Base-by-base conservation (phyloP, 2,329 filamentous ascomycete species). In the Penicillium hordei region DNA sequence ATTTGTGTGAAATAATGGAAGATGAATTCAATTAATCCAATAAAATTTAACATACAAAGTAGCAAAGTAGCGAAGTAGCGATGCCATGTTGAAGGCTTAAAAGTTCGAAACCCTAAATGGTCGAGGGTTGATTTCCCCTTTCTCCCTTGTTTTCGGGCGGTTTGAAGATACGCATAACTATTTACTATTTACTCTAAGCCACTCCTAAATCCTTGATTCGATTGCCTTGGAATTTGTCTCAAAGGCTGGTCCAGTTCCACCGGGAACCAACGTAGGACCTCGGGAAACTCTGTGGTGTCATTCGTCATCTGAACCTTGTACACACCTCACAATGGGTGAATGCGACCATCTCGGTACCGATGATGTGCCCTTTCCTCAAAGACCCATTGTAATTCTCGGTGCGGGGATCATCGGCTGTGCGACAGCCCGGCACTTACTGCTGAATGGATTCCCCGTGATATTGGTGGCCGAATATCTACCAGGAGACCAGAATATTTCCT, bases 391-490 rank as follows among this genome's bases (percentile, higher is more conserved):
- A 31, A 72, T 76, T 27, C 62, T 76, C 1, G 73, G 74, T n/a
- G 73, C 72, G 19, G 74, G 74, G 2, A 75, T 76, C 42, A 76
- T 76, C 29, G 74, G 74, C n/a, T 76, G 73, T 61, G 69, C 74
- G 4, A 60, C 73, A 2, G 73, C 74, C 7, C 66, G 68, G 23
- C 72, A 74, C 55, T 63, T 76, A 10, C 61, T 76, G 5, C 62
- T 66, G n/a, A 65, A 65, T 29, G 74, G 74, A 3, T 75, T 76
- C 39, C 60, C 66, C 6, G 73, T 75, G 6, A 63, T 67, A 5
- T 36, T 76, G 31, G 72, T 76, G 5, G 73, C 72, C 0, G 72
- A 76, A 53, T 75, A 69, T 56, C 61, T 76, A 8, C 73, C 73
- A 0, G 73, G 73, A 10, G 73, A 76, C 46, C 65, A 74, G 51